Evolutionary conservation across 1,139 yeast genomes (phyloP), one percentile per base, ranked within the genome.

Genomic region (Spathaspora sp.): DNA sequence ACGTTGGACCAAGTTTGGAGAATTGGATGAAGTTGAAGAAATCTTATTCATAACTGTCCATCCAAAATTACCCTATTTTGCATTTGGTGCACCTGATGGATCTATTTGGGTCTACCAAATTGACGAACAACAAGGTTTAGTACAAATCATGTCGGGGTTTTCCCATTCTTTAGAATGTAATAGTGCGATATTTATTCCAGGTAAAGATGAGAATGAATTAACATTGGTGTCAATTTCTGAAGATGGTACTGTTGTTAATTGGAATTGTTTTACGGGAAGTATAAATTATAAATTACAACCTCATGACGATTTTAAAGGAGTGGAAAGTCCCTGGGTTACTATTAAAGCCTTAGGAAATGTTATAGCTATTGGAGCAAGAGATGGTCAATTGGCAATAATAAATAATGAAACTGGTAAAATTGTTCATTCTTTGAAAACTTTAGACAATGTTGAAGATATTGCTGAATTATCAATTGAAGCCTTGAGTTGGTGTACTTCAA

Each of bases 31-130:
- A 65, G 95, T 89, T 31, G 96, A 88, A 56, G 99, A 74, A 57
- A 71, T 74, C 2, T 66, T 72, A 45, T 91, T 97, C 95, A 74
- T 93, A 46, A 66, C 76, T 34, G 78, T 82, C 45, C 99, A 93
- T 65, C 97, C 97, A 18, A 70, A 73, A 23, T 62, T 67, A 53
- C 86, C 85, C 52, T 79, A 84, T 47, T 89, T 93, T 70, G 97
- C 98, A n/a, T 89, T 89, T 60, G 98, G 99, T 50, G 93, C 91
- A 36, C 74, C 75, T 9, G 97, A 91, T 64, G 98, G 99, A 1
- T 85, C 96, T 0, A 96, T 91, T 11, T 93, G 97, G 96, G 90
- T 87, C 27, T 93, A 89, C 63, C 87, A 86, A 58, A 77, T 90
- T 42, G 85, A 81, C 53, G 80, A 80, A 38, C 60, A 65, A 13